Base-by-base conservation (phyloP, 2,329 filamentous ascomycete species). In the Thelonectria rubi region DNA sequence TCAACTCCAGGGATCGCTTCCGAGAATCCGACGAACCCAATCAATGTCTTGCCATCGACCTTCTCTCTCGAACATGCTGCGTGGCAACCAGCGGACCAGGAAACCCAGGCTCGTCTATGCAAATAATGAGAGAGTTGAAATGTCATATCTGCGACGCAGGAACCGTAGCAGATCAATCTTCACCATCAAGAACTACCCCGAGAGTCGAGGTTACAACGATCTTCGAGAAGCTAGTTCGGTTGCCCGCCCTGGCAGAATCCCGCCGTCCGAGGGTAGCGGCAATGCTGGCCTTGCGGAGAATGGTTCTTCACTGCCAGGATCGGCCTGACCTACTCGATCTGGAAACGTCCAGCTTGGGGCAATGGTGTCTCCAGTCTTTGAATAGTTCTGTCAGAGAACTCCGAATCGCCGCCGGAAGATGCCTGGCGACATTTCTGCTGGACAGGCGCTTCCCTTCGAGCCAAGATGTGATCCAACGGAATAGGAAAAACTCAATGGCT, bases 381-480 rank as follows among this genome's bases (percentile, higher is more conserved):
- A 89, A 90, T 65, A 97, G 94, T 75, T 96, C 94, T 1, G 77
- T 93, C 18, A 86, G 94, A 72, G 95, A 98, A 74, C 80, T 98
- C 26, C 88, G 94, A 32, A 86, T 97, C 69, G 90, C 90, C 39
- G 91, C 94, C 60, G 91, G 90, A 37, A 84, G 86, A 62, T 87
- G 89, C 0, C 74, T 94, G 24, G 82, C 88, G 49, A 80, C 83
- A 0, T 96, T 95, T 74, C 77, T 94, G 37, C 80, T 72, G 0
- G 66, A 64, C 9, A 72, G 64, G 26, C 49, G 47, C 12, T 32
- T 39, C 10, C 17, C 47, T 15, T 20, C 37, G 9, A 20, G 32
- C 3, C 64, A 73, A 34, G 71, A 73, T 15, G 37, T 77, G 3
- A 58, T 78, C 48, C 51, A 60, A 24, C 69, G 71, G 26, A 67